These are phyloP conservation scores for Calendula officinalis DNA, from an alignment of 129 eudicot genomes.

Conservation along the genomic window DNA sequence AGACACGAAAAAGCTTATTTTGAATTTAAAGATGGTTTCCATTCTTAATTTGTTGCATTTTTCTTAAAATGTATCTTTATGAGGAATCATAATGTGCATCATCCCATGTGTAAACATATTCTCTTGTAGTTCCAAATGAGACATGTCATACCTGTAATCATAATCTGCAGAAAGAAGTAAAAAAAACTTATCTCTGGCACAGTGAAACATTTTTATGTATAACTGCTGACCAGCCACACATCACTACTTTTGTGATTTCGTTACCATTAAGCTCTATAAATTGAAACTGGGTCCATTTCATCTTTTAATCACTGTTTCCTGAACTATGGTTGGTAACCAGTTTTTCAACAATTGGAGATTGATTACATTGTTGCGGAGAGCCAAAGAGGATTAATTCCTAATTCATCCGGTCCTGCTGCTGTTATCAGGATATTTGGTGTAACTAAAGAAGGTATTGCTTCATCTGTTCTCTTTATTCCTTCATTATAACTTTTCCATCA, in stretches of 20 bases:
- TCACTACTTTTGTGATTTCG: not conserved
- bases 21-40: not conserved
- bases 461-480: not conserved
- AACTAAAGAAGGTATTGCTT: conserved; percentile 66
- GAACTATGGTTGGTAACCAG: conserved; percentile 34
- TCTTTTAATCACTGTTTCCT: not conserved
- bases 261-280: not conserved
- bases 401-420: conserved; percentile 71
- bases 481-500: too few species aligned
- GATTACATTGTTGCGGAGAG: conserved; percentile 80
- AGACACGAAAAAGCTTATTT: not conserved
- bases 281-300: not conserved
- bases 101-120: not conserved
- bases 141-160: not conserved
- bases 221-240: not conserved
- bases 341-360: conserved; percentile 94
- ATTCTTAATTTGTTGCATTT: not conserved
- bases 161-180: not conserved
- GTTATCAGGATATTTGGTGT: conserved; percentile 88
- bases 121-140: not conserved
- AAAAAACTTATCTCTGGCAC: conserved; percentile 4
- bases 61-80: not conserved
- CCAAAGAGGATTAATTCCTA: conserved; percentile 66
- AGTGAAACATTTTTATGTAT: too few species aligned
- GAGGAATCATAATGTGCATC: not conserved